phyloP scores from a whole-genome alignment of 2,329 filamentous ascomycete species.

The Cercospora canescens region DNA sequence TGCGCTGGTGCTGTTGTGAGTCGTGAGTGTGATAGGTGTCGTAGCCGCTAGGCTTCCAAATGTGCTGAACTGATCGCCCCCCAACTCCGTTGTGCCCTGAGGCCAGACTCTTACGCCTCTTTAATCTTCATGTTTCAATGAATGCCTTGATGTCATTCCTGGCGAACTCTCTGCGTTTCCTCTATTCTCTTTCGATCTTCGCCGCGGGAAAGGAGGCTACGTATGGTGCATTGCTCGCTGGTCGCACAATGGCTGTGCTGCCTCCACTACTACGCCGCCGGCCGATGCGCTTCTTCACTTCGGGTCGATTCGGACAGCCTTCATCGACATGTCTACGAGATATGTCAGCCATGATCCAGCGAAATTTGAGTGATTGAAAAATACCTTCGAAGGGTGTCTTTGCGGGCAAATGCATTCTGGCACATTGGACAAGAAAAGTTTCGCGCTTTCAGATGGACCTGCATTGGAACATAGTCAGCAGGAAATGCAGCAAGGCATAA shows the following conservation, averaged over 20 bases:
- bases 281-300: conserved; percentile 23
- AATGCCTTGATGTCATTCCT: background rate
- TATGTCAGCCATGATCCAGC: background rate
- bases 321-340: conserved; percentile 69
- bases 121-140: background rate
- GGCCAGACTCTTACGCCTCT: background rate
- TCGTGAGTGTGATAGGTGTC: background rate
- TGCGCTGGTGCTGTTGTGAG: background rate
- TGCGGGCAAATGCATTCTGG: conserved; percentile 70
- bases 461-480: conserved; percentile 16
- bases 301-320: conserved; percentile 66
- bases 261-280: background rate
- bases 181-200: background rate
- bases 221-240: background rate
- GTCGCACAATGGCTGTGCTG: background rate
- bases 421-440: conserved; percentile 72
- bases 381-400: conserved; percentile 80
- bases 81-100: conserved; percentile 4
- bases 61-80: background rate
- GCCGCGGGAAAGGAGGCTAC: background rate
- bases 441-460: conserved; percentile 73
- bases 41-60: conserved; percentile 2
- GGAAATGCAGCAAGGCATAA: conserved; percentile 41
- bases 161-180: background rate
- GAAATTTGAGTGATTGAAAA: conserved; percentile 22